Conservation (phyloP, 73 alveolate genomes). For the Uronychia binucleata region DNA sequence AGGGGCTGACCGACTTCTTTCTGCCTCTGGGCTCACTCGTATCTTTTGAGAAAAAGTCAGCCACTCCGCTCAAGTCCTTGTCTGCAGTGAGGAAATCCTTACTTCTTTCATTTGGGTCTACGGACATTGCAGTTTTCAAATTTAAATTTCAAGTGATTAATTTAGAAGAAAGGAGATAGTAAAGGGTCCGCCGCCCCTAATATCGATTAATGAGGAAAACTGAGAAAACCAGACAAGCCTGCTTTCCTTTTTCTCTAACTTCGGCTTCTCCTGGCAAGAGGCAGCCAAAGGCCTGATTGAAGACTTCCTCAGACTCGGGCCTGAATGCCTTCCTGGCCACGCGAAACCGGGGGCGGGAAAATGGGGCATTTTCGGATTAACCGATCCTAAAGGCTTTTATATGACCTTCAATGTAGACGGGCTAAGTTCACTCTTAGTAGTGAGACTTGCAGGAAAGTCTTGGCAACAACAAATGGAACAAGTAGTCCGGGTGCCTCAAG, state of each 20-base stretch:
- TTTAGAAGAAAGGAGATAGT: neutral
- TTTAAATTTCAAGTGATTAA: neutral
- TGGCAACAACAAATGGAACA: too few relatives aligned
- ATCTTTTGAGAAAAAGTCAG: neutral
- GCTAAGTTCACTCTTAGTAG: too few relatives aligned
- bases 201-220: neutral
- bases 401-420: too few relatives aligned
- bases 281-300: too few relatives aligned
- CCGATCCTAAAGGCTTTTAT: too few relatives aligned
- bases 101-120: neutral
- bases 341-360: too few relatives aligned
- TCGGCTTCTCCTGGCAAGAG: neutral
- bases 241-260: neutral
- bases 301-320: too few relatives aligned
- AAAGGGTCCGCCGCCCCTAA: neutral
- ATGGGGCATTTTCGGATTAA: too few relatives aligned
- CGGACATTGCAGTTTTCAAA: neutral
- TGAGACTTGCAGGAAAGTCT: too few relatives aligned
- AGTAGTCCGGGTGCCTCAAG: too few relatives aligned
- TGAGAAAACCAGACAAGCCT: neutral
- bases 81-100: neutral
- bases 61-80: neutral
- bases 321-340: too few relatives aligned
- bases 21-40: conserved; percentile 1
- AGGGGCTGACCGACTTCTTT: conserved; percentile 15